phyloP scores from a whole-genome alignment of 768 basidiomycete genomes.

The Ramaria sp. region DNA sequence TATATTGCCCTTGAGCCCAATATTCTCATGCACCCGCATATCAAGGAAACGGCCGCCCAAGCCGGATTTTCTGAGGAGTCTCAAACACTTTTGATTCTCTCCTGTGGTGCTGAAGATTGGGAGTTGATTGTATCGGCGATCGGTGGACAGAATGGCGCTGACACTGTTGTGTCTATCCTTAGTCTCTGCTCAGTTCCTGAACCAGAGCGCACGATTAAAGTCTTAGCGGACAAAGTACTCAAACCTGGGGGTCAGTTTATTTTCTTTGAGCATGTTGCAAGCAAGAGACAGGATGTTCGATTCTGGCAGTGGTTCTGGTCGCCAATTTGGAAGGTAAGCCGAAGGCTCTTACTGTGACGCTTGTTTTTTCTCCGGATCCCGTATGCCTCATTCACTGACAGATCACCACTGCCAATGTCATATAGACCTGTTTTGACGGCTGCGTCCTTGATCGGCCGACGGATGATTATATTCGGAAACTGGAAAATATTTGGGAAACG shows the following conservation, averaged over 20 bases:
- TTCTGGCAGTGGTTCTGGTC: conserved; percentile 72
- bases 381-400: not conserved
- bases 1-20: conserved; percentile 74
- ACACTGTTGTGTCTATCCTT: conserved; percentile 56
- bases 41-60: conserved; percentile 37
- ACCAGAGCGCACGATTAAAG: conserved; percentile 36
- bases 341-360: too few species aligned
- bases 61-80: conserved; percentile 44
- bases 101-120: conserved; percentile 54
- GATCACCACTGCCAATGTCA: not conserved
- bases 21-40: conserved; percentile 43
- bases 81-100: conserved; percentile 45
- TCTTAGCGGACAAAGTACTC: conserved; percentile 41
- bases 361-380: not conserved
- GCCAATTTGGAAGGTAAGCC: conserved; percentile 44
- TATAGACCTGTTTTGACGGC: conserved; percentile 3
- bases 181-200: conserved; percentile 56
- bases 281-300: conserved; percentile 38
- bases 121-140: conserved; percentile 34
- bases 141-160: conserved; percentile 29
- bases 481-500: not conserved
- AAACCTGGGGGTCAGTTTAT: conserved; percentile 55
- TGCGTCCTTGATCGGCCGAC: conserved; percentile 4
- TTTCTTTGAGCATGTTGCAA: conserved; percentile 63
- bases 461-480: conserved; percentile 3